These are phyloP conservation scores for Chrysoporthe austroafricana DNA, from an alignment of 2,329 filamentous ascomycete species.

Conservation along the genomic window DNA sequence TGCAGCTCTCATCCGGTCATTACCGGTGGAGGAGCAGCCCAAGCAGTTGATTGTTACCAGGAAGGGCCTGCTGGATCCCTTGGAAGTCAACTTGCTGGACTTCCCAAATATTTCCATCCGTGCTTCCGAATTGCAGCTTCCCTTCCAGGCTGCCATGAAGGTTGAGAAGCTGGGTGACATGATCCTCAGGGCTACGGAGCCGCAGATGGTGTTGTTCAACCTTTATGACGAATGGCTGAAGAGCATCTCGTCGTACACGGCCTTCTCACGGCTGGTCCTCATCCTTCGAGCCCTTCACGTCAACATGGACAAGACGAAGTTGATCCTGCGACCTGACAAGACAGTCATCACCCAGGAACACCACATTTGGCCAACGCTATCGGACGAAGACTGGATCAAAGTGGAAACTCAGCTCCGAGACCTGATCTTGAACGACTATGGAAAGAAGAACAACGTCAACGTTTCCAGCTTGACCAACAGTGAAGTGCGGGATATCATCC, in stretches of 20 bases:
- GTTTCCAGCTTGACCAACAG: conserved; percentile 94
- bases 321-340: conserved; percentile 93
- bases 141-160: conserved; percentile 99
- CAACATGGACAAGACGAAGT: conserved; percentile 97
- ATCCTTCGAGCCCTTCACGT: conserved; percentile 95
- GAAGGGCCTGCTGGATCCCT: conserved; percentile 93
- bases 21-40: conserved; percentile 96
- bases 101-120: conserved; percentile 99
- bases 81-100: conserved; percentile 95
- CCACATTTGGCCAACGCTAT: conserved; percentile 95
- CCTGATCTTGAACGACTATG: conserved; percentile 96
- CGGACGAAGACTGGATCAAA: conserved; percentile 98
- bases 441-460: conserved; percentile 99
- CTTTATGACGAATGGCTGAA: conserved; percentile 99
- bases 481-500: conserved; percentile 96
- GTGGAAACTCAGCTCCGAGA: conserved; percentile 96
- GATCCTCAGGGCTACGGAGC: conserved; percentile 96
- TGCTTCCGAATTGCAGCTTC: conserved; percentile 92
- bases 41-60: conserved; percentile 98
- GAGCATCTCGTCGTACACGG: conserved; percentile 97
- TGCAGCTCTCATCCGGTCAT: conserved; percentile 89
- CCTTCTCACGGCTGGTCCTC: conserved; percentile 91
- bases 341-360: conserved; percentile 98
- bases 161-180: conserved; percentile 99
- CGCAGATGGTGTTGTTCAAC: conserved; percentile 99